Evolutionary conservation across 2,329 filamentous ascomycete species (phyloP).

Genomic region (Gnomoniopsis sp.): DNA sequence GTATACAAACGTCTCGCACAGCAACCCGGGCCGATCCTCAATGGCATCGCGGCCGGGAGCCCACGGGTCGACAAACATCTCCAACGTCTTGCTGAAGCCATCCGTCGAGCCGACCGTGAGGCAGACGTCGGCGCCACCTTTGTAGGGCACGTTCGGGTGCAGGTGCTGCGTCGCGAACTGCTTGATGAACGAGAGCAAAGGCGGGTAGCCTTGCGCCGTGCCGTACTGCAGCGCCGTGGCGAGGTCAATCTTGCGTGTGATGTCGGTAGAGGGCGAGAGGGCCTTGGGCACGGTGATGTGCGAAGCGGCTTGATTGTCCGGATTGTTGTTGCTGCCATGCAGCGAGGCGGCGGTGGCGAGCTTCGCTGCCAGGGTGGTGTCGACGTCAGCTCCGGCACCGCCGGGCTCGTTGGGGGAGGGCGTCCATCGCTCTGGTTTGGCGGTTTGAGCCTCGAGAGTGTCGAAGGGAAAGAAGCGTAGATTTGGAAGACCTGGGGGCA

Average conservation of each 20-base stretch:
- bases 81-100: slow-evolving; percentile 74
- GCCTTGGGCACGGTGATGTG: slow-evolving; percentile 72
- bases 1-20: slow-evolving; percentile 80
- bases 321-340: slow-evolving; percentile 19
- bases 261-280: slow-evolving; percentile 50
- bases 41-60: slow-evolving; percentile 63
- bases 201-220: slow-evolving; percentile 75
- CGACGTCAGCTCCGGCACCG: slow-evolving; percentile 51
- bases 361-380: slow-evolving; percentile 11
- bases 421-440: slow-evolving; percentile 69
- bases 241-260: slow-evolving; percentile 71
- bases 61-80: slow-evolving; percentile 76
- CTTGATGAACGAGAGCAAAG: slow-evolving; percentile 72
- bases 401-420: slow-evolving; percentile 64
- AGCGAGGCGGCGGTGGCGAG: slow-evolving; percentile 17
- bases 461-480: slow-evolving; percentile 84
- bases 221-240: slow-evolving; percentile 84
- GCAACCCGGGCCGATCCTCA: slow-evolving; percentile 67
- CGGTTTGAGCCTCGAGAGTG: slow-evolving; percentile 78
- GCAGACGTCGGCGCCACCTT: slow-evolving; percentile 70
- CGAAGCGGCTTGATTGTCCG: slow-evolving; percentile 30
- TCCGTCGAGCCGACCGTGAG: slow-evolving; percentile 82
- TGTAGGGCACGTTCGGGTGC: slow-evolving; percentile 79
- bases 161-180: slow-evolving; percentile 74
- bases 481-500: slow-evolving; percentile 68